A percentile compares a stretch with the other conserved stretches of the same genome.
These are phyloP conservation scores for Pseudogymnoascus sp. DNA, from an alignment of 2,329 filamentous ascomycete species.

Conservation along the genomic window DNA sequence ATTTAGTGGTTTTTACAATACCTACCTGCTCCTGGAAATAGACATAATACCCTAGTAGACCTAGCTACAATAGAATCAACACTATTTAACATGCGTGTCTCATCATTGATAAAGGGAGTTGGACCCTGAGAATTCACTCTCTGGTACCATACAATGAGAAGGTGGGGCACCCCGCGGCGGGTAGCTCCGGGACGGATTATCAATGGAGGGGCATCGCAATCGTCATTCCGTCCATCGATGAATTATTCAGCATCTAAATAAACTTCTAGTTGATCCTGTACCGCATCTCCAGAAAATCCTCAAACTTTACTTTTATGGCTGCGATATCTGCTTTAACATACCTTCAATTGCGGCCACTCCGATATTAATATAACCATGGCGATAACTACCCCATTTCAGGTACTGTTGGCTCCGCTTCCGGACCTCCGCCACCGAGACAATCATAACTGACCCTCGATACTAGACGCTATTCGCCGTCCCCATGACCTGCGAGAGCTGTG, in stretches of 20 bases:
- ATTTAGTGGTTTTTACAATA: neutral
- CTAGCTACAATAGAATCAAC: neutral
- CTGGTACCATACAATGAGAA: neutral
- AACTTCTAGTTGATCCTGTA: neutral
- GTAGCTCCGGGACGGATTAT: conserved; percentile 1
- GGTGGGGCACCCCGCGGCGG: conserved; percentile 5
- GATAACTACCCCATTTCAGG: conserved; percentile 29
- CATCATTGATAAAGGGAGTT: neutral
- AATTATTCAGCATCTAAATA: conserved; percentile 9
- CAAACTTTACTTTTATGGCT: neutral
- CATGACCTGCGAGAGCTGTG: conserved; percentile 81
- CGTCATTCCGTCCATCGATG: conserved; percentile 3
- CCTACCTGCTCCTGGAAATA: neutral
- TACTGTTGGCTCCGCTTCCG: conserved; percentile 14
- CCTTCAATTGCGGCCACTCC: neutral
- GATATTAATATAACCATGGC: conserved; percentile 19
- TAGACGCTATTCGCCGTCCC: conserved; percentile 93
- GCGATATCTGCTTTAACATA: neutral
- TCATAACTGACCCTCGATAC: conserved; percentile 13
- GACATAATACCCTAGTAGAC: neutral
- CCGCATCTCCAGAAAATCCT: neutral
- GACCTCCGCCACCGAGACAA: conserved; percentile 22
- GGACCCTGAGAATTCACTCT: neutral
- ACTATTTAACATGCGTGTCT: neutral
- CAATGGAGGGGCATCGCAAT: neutral